phyloP scores from a whole-genome alignment of 441 rosid genomes.

The Biscutella auriculata region DNA sequence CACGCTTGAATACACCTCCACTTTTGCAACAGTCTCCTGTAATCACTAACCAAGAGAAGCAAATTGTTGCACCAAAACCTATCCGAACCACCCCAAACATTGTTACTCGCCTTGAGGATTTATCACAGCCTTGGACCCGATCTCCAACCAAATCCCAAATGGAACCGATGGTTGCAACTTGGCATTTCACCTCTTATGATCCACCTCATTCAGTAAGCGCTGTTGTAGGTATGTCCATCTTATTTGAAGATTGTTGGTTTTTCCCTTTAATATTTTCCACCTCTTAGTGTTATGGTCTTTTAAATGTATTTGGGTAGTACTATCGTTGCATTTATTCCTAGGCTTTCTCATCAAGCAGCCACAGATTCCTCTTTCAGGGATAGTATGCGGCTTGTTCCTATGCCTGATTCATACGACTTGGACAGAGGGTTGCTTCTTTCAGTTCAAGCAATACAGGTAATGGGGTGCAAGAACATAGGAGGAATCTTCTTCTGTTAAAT shows the following conservation, averaged over 20 bases:
- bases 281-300: neutral
- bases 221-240: constrained; percentile 49
- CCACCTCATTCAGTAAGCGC: constrained; percentile 39
- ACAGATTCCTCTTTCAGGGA: constrained; percentile 98
- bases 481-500: neutral
- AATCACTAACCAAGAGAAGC: constrained; percentile 51
- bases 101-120: constrained; percentile 74
- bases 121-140: constrained; percentile 97
- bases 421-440: constrained; percentile 98
- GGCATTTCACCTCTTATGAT: constrained; percentile 62
- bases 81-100: constrained; percentile 74
- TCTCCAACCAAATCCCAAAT: constrained; percentile 94
- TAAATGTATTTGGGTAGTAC: constrained; percentile 11
- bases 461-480: constrained; percentile 14
- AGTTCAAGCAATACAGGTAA: constrained; percentile 97
- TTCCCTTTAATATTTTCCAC: neutral
- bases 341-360: constrained; percentile 94
- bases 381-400: constrained; percentile 71
- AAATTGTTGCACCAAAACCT: constrained; percentile 81
- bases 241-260: constrained; percentile 9
- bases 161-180: constrained; percentile 79
- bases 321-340: constrained; percentile 23
- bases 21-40: constrained; percentile 41
- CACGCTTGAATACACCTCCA: constrained; percentile 93
- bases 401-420: constrained; percentile 95